Evolutionary conservation across 2,329 filamentous ascomycete genomes (phyloP), one percentile per base, ranked within the genome.

Genomic region (Zelopaecilomyces penicillatus): DNA sequence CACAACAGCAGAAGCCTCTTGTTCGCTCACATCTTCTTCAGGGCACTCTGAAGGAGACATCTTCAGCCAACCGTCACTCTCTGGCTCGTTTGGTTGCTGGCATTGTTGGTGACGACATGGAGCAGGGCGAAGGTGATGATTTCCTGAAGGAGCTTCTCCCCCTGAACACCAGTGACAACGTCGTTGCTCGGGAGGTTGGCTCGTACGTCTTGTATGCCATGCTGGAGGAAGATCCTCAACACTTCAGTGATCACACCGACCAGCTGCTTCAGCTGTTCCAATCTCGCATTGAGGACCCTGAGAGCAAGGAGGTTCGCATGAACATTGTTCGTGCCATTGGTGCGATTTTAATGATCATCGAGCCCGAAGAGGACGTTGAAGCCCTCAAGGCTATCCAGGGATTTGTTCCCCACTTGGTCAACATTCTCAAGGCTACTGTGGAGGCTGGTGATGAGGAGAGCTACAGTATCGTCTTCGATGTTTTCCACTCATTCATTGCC

Each of bases 131-230:
- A 63, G 87, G 85, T 52, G 82, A 95, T 65, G 85, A 94, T 47
- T 79, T 97, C 48, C 81, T 94, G 42, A 80, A 82, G 52, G 78
- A 85, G 54, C 78, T 97, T 43, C 77, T 88, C 50, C 84, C 85
- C 61, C 86, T 93, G 50, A 83, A 86, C 55, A 85, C 78, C 54
- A 90, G 82, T 62, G 70, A 76, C 48, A 82, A 83, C 50, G 82
- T 87, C 42, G 75, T 81, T 49, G 87, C 95, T 64, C 84, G 93
- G 54, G 89, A 95, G 63, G 87, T 96, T 35, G 89, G 86, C 52
- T 84, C 91, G 52, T 97, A 93, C 70, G 89, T 97, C 56, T 82
- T 97, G 53, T 96, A 83, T 70, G 91, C 88, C 50, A 82, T 96
- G 39, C 75, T 97, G 8, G 93, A 98, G 70, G 84, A 85, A 44